Base-by-base conservation (phyloP, 2,329 filamentous ascomycete genomes). In the Claviceps humidiphila region DNA sequence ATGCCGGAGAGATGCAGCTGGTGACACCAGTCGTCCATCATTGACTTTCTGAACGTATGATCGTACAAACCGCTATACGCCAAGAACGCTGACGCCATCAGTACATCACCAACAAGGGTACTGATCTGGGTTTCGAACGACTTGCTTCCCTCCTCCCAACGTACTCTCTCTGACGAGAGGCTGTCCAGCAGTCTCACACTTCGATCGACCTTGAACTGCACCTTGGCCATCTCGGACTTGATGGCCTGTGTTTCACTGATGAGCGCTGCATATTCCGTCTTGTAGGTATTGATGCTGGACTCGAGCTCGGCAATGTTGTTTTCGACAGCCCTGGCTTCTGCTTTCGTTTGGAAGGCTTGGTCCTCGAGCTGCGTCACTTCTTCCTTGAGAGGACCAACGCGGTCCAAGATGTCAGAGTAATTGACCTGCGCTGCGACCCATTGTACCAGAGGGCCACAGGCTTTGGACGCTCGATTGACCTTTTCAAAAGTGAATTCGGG, bases 61-160 rank as follows among this genome's bases (percentile, higher is more conserved):
- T 98, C 93, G 65, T 95, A 98, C 49, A 97, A 83, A 69, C 93
- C 93, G 63, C 87, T 89, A 69, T 98, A 98, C 14, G 94, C 93
- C 57, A 98, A 76, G 77, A 97, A 97, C 8, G 91, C 94, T 5
- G 94, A 89, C n/a, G 93, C 93, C 49, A 96, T 85, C 55, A 98
- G 78, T 49, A 96, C 91, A 64, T 98, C 93, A 56, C 93, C 93
- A 40, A 98, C 88, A 50, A 98, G 81, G 2, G 93, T 98, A 67
- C 87, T 87, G 65, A 98, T 97, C 66, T 98, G 93, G 2, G 90
- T 95, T 68, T 97, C 91, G 66, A 98, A 98, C 0, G 91, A 96
- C 71, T 86, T 95, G 78, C 93, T 98, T 60, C 90, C 90, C 63
- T 91, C 88, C 64, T 98, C 93, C 93, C 93, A 98, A 63, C 93